Evolutionary conservation across 257 asterid genomes (phyloP).

Genomic region (Nicotiana benthamiana): DNA sequence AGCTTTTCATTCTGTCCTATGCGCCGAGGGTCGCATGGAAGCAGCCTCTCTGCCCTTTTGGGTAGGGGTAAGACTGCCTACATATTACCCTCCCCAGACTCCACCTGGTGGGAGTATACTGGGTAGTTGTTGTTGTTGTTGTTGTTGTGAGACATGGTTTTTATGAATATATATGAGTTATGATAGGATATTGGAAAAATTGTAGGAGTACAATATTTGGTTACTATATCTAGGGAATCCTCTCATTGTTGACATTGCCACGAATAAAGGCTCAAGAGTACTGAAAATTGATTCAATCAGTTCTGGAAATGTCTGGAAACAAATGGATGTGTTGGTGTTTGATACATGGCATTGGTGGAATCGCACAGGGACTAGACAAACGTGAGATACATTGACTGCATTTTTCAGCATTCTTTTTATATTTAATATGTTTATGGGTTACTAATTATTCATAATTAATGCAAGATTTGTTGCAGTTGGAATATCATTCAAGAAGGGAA

Average conservation of each 20-base stretch:
- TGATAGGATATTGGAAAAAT: not conserved
- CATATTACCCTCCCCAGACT: too few relatives aligned
- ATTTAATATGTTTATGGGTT: not conserved
- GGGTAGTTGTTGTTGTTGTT: too few relatives aligned
- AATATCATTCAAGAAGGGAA: conserved; percentile 40
- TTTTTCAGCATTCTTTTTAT: not conserved
- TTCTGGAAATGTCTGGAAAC: conserved; percentile 24
- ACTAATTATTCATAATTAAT: not conserved
- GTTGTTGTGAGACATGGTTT: too few relatives aligned
- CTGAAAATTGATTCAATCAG: conserved; percentile 32
- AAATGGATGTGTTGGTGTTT: conserved; percentile 26
- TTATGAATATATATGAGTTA: not conserved
- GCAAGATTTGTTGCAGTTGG: conserved; percentile 33
- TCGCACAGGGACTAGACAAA: conserved; percentile 40
- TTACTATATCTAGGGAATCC: conserved; percentile 27
- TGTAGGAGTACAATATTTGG: conserved; percentile 24
- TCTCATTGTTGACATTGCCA: conserved; percentile 25
- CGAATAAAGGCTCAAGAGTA: conserved; percentile 11
- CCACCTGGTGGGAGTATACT: too few relatives aligned
- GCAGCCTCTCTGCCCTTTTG: too few relatives aligned
- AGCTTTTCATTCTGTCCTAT: too few relatives aligned
- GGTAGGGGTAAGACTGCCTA: too few relatives aligned
- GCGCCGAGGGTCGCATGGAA: too few relatives aligned
- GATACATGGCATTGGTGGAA: conserved; percentile 63
- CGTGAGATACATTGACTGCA: conserved; percentile 17